phyloP scores from a whole-genome alignment of 441 rosid genomes.

The Gossypium schwendimanii region DNA sequence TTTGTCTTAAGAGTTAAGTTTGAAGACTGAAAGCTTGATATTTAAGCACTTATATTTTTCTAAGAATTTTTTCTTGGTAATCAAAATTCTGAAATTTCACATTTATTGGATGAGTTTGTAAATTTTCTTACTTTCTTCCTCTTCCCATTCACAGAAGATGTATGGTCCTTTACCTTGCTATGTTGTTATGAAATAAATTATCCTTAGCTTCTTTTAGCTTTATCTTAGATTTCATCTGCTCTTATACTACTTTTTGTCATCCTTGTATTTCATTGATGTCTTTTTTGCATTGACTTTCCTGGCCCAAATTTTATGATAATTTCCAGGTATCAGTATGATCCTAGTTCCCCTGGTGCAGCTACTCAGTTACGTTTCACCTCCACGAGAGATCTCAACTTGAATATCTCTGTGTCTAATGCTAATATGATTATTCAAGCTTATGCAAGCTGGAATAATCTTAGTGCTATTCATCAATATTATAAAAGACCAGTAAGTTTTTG shows the following conservation, averaged over 20 bases:
- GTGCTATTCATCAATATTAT: conserved; percentile 44
- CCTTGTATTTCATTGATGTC: not conserved
- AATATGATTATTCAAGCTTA: conserved; percentile 96
- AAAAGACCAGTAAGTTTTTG: conserved; percentile 40
- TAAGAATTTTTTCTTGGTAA: not conserved
- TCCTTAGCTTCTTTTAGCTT: conserved; percentile 5
- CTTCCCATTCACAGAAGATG: not conserved
- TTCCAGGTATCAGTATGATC: conserved; percentile 82
- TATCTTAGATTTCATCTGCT: not conserved
- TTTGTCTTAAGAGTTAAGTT: conserved; percentile 1
- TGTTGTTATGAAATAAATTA: conserved; percentile 14
- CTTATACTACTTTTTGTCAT: not conserved
- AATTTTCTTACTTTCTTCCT: not conserved
- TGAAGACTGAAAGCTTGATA: not conserved
- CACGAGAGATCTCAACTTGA: conserved; percentile 74
- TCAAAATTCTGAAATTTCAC: not conserved
- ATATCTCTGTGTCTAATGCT: conserved; percentile 73
- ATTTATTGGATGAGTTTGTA: not conserved
- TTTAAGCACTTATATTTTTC: not conserved
- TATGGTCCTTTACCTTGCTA: not conserved
- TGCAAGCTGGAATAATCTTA: conserved; percentile 91
- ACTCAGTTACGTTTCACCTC: conserved; percentile 79
- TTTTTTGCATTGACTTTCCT: not conserved
- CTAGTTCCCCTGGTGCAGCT: conserved; percentile 65
- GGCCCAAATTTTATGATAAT: conserved; percentile 14